Evolutionary conservation across 768 basidiomycete genomes (phyloP).

Genomic region (Guyanaporus albipodus): DNA sequence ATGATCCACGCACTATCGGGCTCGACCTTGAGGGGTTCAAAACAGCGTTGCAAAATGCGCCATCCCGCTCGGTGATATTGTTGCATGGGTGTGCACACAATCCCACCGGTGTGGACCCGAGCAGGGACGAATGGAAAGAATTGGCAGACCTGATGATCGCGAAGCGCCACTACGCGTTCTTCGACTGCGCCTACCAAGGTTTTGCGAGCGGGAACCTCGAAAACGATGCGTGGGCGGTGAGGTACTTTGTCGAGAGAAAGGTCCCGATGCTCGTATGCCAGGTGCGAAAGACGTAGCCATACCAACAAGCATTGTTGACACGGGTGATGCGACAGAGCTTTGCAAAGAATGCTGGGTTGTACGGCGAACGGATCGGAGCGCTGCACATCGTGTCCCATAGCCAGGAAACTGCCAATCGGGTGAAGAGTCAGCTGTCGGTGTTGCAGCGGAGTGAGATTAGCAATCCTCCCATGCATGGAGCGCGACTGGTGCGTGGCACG

Average conservation of each 20-base stretch:
- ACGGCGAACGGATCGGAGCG: constrained; percentile 94
- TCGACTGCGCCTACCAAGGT: constrained; percentile 96
- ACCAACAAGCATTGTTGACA: constrained; percentile 8
- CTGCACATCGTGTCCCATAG: constrained; percentile 72
- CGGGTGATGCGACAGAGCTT: constrained; percentile 61
- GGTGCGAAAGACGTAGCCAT: constrained; percentile 37
- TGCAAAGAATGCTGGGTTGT: constrained; percentile 95
- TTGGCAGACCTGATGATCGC: constrained; percentile 69
- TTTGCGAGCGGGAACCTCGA: constrained; percentile 93
- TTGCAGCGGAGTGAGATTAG: constrained; percentile 93
- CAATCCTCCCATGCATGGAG: constrained; percentile 90
- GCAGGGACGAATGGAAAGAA: constrained; percentile 76
- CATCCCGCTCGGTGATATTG: constrained; percentile 78
- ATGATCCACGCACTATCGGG: constrained; percentile 84
- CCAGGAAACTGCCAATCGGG: constrained; percentile 62
- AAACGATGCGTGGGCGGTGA: constrained; percentile 87
- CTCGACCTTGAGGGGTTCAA: constrained; percentile 76
- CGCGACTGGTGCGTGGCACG: constrained; percentile 62
- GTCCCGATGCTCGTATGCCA: constrained; percentile 86
- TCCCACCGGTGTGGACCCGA: constrained; percentile 95
- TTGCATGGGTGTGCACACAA: constrained; percentile 96
- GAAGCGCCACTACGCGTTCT: constrained; percentile 83
- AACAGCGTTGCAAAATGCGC: constrained; percentile 55
- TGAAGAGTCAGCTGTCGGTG: constrained; percentile 88
- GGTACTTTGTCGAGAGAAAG: constrained; percentile 73